These are phyloP conservation scores for Linnemannia exigua DNA, from an alignment of 192 early-diverging fungal species.

Conservation along the genomic window DNA sequence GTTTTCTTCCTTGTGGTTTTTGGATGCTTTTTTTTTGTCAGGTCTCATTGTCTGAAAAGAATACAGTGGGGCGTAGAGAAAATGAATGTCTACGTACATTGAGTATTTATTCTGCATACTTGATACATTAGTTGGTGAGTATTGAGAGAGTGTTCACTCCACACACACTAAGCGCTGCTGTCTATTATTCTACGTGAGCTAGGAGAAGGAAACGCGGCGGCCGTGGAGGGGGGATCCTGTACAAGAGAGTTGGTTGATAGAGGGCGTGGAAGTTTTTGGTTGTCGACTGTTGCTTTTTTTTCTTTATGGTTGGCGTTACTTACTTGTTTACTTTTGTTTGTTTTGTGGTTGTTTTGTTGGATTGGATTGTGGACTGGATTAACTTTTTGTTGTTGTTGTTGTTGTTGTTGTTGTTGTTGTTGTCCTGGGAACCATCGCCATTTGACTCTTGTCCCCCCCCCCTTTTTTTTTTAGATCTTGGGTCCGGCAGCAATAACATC, in stretches of 20 bases:
- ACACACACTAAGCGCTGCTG: too few species aligned
- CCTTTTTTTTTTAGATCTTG: slow-evolving; percentile 20
- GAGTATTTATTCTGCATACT: neutral
- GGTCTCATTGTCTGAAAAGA: neutral
- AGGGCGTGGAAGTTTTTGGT: too few species aligned
- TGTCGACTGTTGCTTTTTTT: slow-evolving; percentile 9
- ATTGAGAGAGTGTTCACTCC: too few species aligned
- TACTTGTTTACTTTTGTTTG: neutral
- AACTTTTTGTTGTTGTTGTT: too few species aligned
- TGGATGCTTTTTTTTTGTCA: neutral
- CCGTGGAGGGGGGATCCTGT: too few species aligned
- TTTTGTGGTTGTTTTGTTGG: neutral
- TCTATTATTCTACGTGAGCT: too few species aligned
- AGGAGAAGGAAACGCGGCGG: neutral
- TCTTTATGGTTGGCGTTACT: neutral
- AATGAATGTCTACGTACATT: slow-evolving; percentile 1
- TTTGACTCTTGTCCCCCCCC: too few species aligned
- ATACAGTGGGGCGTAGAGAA: too few species aligned
- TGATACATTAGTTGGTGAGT: neutral
- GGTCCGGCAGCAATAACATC: slow-evolving; percentile 85
- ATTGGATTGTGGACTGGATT: neutral
- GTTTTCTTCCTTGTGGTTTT: slow-evolving; percentile 3
- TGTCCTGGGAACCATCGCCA: too few species aligned
- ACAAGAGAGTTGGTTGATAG: neutral
- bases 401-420: too few species aligned